phyloP scores from a whole-genome alignment of 495 filamentous ascomycete species.

The Paragyromitra xinjiangensis region DNA sequence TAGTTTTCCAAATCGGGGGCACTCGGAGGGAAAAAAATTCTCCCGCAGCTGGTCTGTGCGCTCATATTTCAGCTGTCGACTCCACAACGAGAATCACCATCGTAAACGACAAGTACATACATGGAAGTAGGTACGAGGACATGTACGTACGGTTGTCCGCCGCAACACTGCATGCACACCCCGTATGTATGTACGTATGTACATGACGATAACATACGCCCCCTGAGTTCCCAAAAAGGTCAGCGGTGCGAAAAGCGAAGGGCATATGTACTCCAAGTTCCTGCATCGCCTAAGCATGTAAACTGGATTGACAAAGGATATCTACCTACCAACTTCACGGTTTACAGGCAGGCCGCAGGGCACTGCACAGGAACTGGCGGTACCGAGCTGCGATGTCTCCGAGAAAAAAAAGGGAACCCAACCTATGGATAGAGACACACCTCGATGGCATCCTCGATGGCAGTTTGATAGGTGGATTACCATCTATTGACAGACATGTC shows the following conservation, averaged over 20 bases:
- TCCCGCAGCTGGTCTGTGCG: conserved; percentile 48
- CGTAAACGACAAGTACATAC: conserved; percentile 26
- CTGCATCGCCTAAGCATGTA: conserved; percentile 39
- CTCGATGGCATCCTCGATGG: conserved; percentile 42
- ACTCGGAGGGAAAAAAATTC: conserved; percentile 49
- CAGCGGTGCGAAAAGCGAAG: conserved; percentile 26
- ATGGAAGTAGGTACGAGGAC: not conserved
- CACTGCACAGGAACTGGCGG: conserved; percentile 42
- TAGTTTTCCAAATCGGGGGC: conserved; percentile 36
- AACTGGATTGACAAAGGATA: conserved; percentile 18
- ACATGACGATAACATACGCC: conserved; percentile 49
- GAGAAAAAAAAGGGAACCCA: conserved; percentile 8
- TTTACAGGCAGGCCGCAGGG: conserved; percentile 39
- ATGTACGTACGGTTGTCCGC: conserved; percentile 20
- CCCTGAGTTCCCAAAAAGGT: conserved; percentile 49
- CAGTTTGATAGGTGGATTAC: conserved; percentile 22
- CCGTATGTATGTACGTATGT: conserved; percentile 33
- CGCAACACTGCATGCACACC: conserved; percentile 38
- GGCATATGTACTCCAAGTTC: conserved; percentile 10
- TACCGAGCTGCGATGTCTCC: conserved; percentile 47
- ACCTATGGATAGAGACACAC: conserved; percentile 41
- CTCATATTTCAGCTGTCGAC: conserved; percentile 31
- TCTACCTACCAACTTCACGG: conserved; percentile 37
- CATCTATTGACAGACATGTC: conserved; percentile 36
- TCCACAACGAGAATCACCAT: conserved; percentile 40